Evolutionary conservation across 768 basidiomycete species (phyloP).

Genomic region (Mrakia hoshinonis): DNA sequence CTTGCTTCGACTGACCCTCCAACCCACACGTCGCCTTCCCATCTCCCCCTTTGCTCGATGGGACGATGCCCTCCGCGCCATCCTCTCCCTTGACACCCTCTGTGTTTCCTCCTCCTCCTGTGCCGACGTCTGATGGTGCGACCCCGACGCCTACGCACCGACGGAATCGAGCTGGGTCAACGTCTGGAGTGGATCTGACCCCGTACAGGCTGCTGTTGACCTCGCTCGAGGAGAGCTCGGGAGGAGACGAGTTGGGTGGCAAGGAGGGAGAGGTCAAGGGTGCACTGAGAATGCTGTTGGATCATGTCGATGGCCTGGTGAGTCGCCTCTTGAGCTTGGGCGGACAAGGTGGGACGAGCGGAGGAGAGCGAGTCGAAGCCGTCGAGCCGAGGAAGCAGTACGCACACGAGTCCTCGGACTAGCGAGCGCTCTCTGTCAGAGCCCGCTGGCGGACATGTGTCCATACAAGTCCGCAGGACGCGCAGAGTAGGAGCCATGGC

Average conservation of each 20-base stretch:
- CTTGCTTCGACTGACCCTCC: no score
- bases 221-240: constrained; percentile 4
- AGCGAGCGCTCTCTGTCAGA: no score
- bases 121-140: no score
- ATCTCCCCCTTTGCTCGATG: no score
- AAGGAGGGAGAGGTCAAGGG: constrained; percentile 1
- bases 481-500: not conserved
- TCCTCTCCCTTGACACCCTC: no score
- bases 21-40: no score
- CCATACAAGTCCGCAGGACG: not conserved
- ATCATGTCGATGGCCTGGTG: constrained; percentile 54
- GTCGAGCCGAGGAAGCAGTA: not conserved
- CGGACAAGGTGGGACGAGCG: not conserved
- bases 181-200: constrained; percentile 4
- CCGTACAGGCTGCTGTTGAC: constrained; percentile 5
- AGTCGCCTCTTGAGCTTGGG: constrained; percentile 31
- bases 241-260: not conserved
- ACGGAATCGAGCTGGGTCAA: not conserved
- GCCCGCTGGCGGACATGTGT: not conserved
- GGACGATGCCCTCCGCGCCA: no score
- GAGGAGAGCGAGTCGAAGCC: not conserved
- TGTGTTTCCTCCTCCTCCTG: no score
- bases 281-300: constrained; percentile 13
- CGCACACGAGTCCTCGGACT: not conserved
- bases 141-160: not conserved